Percentiles rank a stretch among this genome's conserved stretches.
phyloP scores from a whole-genome alignment of 176 grass and related monocot species.

The Avena atlantica region DNA sequence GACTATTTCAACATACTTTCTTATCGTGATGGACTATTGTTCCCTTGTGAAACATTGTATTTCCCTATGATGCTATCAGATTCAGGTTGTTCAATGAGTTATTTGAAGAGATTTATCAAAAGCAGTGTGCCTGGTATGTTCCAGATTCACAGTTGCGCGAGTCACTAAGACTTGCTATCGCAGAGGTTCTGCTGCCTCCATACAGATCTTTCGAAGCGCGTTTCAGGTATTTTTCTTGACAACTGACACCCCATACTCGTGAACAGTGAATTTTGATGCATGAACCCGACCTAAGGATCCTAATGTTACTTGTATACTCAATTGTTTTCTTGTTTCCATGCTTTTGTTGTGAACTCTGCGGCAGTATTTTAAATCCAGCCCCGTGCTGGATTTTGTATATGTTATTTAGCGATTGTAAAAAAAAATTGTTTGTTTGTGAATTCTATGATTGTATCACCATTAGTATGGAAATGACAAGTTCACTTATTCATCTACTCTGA shows the following conservation, averaged over 20 bases:
- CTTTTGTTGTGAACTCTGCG: neutral
- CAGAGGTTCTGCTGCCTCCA: constrained; percentile 88
- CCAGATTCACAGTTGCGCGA: constrained; percentile 90
- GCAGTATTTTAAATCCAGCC: neutral
- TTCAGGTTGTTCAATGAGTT: constrained; percentile 83
- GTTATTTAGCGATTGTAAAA: no score
- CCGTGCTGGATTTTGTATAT: neutral
- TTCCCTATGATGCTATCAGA: constrained; percentile 48
- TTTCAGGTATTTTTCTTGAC: constrained; percentile 75
- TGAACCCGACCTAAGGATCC: neutral
- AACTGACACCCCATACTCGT: neutral
- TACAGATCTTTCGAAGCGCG: constrained; percentile 93
- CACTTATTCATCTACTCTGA: no score
- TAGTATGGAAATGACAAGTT: no score
- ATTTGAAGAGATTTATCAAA: constrained; percentile 94
- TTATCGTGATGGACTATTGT: neutral
- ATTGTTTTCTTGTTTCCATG: neutral
- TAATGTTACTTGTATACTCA: neutral
- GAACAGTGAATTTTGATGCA: neutral
- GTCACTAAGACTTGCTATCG: constrained; percentile 84
- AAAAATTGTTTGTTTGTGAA: no score
- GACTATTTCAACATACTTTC: neutral
- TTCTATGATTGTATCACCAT: no score
- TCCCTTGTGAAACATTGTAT: constrained; percentile 30
- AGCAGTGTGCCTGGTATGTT: constrained; percentile 87